Conservation (phyloP, 2,329 filamentous ascomycete species). For the Fusarium pilosicola region DNA sequence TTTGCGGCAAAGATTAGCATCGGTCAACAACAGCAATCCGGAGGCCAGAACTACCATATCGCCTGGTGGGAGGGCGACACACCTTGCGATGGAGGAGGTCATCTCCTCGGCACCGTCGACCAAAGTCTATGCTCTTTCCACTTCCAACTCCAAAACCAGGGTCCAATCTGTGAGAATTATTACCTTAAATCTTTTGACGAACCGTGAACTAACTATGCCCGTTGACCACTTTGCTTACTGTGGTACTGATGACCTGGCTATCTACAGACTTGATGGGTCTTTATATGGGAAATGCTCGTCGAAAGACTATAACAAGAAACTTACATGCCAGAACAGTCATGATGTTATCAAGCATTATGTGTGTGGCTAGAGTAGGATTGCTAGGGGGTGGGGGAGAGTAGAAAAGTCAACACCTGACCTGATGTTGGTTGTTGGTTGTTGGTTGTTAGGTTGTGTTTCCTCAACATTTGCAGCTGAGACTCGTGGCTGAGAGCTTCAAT, state of each 20-base stretch:
- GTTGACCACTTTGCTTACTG: not conserved
- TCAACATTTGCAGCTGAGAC: not conserved
- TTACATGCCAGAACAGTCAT: not conserved
- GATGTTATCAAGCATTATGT: not conserved
- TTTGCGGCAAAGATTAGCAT: not conserved
- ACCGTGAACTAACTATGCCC: not conserved
- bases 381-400: not conserved
- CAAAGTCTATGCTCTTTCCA: not conserved
- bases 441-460: not conserved
- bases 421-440: not conserved
- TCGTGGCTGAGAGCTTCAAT: no score
- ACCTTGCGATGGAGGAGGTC: not conserved
- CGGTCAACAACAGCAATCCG: not conserved
- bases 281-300: not conserved
- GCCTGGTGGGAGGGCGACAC: not conserved
- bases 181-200: rapidly evolving
- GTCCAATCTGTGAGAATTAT: not conserved
- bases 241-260: not conserved
- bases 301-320: not conserved
- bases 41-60: not conserved
- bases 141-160: not conserved
- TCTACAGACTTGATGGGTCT: not conserved
- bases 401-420: no score
- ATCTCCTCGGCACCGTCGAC: not conserved
- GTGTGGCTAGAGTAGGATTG: not conserved